Percentiles rank a stretch among this genome's conserved stretches.
Conservation (phyloP, 1,139 yeast species). For the Candida tropicalis region DNA sequence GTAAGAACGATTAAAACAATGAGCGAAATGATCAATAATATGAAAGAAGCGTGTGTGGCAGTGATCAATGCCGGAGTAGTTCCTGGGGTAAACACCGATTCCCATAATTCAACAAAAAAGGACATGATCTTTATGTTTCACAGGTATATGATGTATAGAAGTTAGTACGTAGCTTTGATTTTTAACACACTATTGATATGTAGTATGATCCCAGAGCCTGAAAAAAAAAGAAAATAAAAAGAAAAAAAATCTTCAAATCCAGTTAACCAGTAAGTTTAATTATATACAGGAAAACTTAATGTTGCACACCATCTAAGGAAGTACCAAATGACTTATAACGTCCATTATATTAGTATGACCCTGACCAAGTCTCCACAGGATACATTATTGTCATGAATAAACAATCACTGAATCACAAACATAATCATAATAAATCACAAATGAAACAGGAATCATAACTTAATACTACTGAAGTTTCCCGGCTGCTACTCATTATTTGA, state of each 20-base stretch:
- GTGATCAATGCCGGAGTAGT: slow-evolving; percentile 81
- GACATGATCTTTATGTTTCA: slow-evolving; percentile 1
- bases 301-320: no score
- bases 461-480: no score
- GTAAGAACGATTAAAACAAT: slow-evolving; percentile 62
- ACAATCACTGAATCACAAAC: no score
- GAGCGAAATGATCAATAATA: slow-evolving; percentile 47
- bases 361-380: no score
- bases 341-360: no score
- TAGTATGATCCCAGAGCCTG: background rate
- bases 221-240: background rate
- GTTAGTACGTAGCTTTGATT: background rate
- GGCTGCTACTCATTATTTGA: no score
- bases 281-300: background rate
- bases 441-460: no score
- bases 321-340: background rate
- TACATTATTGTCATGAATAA: no score
- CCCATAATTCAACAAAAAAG: slow-evolving; percentile 78
- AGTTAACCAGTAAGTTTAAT: no score
- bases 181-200: background rate
- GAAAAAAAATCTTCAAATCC: no score
- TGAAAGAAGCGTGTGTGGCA: slow-evolving; percentile 52
- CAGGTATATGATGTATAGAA: background rate
- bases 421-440: no score
- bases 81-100: slow-evolving; percentile 92